Evolutionary conservation across 164 flowering plant species (phyloP), one percentile per base, ranked within the genome.

Genomic region (Taxillus chinensis): DNA sequence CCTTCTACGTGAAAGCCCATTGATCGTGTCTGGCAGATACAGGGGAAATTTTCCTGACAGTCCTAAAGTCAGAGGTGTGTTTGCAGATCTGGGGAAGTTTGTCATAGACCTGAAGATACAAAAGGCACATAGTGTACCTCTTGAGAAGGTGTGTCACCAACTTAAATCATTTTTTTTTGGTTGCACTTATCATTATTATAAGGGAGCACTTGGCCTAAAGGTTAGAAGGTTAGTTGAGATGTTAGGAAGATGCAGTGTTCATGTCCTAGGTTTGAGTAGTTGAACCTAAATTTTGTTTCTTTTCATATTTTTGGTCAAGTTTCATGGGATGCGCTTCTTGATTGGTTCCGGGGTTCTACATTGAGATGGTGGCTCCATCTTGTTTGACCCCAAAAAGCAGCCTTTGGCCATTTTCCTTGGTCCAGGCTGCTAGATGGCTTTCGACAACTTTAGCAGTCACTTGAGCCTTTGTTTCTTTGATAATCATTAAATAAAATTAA

Each of bases 21-120:
- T 89, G 68, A 75, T 69, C 39, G 58, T 93, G 57, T 85, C 78
- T 17, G 99, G 99, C n/a, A 84, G 95, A 79, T 93, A 81, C 60
- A 67, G 60, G 10, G 96, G 95, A 51, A 76, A 67, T 11, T 83
- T 90, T 64, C 96, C 97, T 7, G 76, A 79, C 10, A 69, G 64
- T 50, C 58, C 86, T 51, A 72, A 75, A 81, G 82, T 62, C 51
- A 81, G 64, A 62, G 96, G 97, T 55, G 10, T 78, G 63, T 62
- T 77, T 14, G 78, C 82, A 64, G 88, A 82, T 75, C 67, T 74
- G 74, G 77, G 60, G 43, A 68, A 62, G 57, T 69, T 73, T 59
- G 59, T 49, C 15, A 39, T 81, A 60, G 82, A 87, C 55, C 68
- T 93, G 73, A 84, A 82, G 61, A 74, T 78, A 56, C 79, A 78